A percentile compares a stretch with the other conserved stretches of the same genome.
Conservation (phyloP, 2,329 filamentous ascomycete species). For the Aureobasidium melanogenum region DNA sequence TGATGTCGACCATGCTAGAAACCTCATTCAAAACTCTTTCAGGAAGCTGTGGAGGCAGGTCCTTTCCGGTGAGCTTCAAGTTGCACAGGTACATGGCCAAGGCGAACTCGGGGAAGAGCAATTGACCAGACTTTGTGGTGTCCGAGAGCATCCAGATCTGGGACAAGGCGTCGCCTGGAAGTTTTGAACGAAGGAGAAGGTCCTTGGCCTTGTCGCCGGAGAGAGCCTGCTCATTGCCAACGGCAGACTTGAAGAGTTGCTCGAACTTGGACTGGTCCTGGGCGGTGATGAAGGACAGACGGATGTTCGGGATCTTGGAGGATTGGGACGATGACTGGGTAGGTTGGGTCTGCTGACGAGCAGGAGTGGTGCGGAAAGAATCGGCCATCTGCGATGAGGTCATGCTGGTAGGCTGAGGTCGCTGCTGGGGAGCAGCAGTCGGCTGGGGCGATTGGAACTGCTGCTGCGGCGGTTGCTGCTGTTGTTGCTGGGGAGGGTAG, state of each 20-base stretch:
- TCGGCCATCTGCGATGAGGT: conserved; percentile 57
- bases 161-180: conserved; percentile 78
- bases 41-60: conserved; percentile 64
- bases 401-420: conserved; percentile 50
- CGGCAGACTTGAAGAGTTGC: conserved; percentile 91
- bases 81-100: conserved; percentile 99
- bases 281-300: conserved; percentile 91
- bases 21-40: conserved; percentile 92
- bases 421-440: conserved; percentile 37
- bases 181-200: conserved; percentile 75
- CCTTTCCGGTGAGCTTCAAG: conserved; percentile 77
- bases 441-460: conserved; percentile 36
- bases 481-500: conserved; percentile 35
- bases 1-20: conserved; percentile 99
- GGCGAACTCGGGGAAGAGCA: conserved; percentile 96
- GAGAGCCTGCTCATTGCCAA: conserved; percentile 74
- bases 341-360: conserved; percentile 48
- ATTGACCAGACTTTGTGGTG: conserved; percentile 89
- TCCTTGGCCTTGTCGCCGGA: conserved; percentile 88
- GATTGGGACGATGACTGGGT: conserved; percentile 55
- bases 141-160: conserved; percentile 87
- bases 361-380: conserved; percentile 47
- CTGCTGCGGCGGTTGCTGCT: conserved; percentile 24
- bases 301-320: conserved; percentile 81
- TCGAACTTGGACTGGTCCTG: conserved; percentile 95